Evolutionary conservation across 176 grass and related monocot species (phyloP), one percentile per base, ranked within the genome.

Genomic region (Phoenix roebelenii): DNA sequence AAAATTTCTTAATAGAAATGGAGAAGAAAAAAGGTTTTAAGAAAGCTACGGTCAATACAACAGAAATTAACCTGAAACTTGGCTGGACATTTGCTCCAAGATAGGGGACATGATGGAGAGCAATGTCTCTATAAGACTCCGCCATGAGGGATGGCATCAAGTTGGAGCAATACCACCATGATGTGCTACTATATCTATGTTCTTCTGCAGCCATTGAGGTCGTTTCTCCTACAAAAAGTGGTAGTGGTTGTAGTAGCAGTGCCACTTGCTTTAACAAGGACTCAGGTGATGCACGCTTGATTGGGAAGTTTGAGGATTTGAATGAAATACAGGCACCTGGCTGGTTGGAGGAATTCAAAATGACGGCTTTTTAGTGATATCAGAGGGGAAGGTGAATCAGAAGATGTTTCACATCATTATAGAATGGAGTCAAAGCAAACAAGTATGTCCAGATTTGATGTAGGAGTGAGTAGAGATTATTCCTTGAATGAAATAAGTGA

Each of bases 61-160:
- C 50, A 55, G 58, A 39, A 67, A 54, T 10, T 58, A 74, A 80
- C 16, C 65, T 83, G 51, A 80, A 64, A 63, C 59, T 74, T 58
- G 44, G 64, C 60, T 89, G 55, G 85, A 89, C 54, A 83, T 83
- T 69, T 89, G 76, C 69, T 89, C 80, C 0, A 89, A 83, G 65
- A 67, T 23, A 30, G 85, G 85, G 32, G 72, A 83, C 60, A 76
- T 89, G 25, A 67, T 83, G 60, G 52, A 56, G 9, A 1, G 85
- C 76, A 0, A 83, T 89, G 32, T 20, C 54, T 7, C 57, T 83
- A 22, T 89, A 80, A 57, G 85, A 89, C 50, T 80, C 60, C 1
- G 73, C 60, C 5, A 50, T 80, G 7, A 30, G 76, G 53, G 30
- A 77, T 15, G 72, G 76, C n/a, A 69, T 74, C 39, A 76, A 25